Evolutionary conservation across 176 grass and related monocot species (phyloP).

Genomic region (Aechmea fasciata): DNA sequence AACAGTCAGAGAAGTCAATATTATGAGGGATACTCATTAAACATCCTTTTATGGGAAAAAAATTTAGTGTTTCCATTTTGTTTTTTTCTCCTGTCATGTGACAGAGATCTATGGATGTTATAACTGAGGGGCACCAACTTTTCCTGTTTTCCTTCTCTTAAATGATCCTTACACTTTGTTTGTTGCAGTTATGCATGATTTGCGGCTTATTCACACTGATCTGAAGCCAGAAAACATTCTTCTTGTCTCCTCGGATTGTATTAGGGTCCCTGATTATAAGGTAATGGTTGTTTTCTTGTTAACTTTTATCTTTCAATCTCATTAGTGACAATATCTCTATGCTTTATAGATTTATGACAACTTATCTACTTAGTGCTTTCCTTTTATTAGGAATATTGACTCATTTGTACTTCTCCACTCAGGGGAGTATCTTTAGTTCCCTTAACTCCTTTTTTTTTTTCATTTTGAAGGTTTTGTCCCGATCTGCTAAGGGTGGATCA

Average conservation of each 20-base stretch:
- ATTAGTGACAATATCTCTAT: background rate
- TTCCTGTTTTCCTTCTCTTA: background rate
- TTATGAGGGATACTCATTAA: background rate
- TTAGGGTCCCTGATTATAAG: conserved; percentile 80
- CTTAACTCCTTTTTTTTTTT: conserved; percentile 15
- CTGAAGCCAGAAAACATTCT: conserved; percentile 98
- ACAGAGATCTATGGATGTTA: background rate
- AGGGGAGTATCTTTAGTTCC: conserved; percentile 4
- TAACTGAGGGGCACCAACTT: background rate
- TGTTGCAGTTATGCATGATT: conserved; percentile 85
- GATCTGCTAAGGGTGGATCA: conserved; percentile 60
- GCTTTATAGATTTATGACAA: background rate
- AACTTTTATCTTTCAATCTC: background rate
- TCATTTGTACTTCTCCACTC: conserved; percentile 4
- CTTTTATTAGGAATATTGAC: background rate
- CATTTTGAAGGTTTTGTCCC: conserved; percentile 42
- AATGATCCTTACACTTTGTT: conserved; percentile 8
- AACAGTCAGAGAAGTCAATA: background rate
- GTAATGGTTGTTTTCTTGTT: conserved; percentile 24
- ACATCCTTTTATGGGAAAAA: background rate
- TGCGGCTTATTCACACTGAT: conserved; percentile 93
- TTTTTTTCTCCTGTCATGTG: conserved; percentile 5
- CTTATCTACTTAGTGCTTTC: background rate
- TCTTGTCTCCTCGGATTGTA: conserved; percentile 73
- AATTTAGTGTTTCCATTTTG: background rate